Percentiles rank a stretch among this genome's conserved stretches.
Evolutionary conservation across 2,329 filamentous ascomycete species (phyloP).

Genomic region (Trichoderma sp.): DNA sequence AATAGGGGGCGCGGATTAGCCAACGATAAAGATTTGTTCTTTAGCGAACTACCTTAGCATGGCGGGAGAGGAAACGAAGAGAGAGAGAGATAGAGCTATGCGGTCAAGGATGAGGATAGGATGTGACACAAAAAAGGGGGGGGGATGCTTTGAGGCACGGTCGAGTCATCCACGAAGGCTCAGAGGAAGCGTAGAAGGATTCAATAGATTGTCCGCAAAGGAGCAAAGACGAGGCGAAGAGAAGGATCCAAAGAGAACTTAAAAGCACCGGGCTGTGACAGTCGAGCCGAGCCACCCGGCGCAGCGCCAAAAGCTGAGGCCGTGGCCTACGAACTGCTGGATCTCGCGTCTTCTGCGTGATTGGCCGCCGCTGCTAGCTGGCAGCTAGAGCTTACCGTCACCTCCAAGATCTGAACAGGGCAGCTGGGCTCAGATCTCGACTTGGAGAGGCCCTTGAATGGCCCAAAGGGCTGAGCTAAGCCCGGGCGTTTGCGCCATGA

Average conservation of each 20-base stretch:
- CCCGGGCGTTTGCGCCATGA: neutral
- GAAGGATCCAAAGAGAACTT: neutral
- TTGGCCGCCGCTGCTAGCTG: neutral
- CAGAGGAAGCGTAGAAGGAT: neutral
- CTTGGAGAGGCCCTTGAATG: neutral
- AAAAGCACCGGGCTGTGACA: neutral
- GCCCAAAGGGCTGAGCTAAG: neutral
- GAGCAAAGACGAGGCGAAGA: neutral
- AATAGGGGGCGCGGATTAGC: conserved; percentile 9
- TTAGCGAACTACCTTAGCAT: neutral
- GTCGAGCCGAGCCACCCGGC: conserved; percentile 13
- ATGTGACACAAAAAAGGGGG: neutral
- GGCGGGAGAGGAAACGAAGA: neutral
- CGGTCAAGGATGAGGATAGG: neutral
- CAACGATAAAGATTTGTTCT: neutral
- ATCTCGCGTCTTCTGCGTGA: neutral
- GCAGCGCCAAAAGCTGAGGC: neutral
- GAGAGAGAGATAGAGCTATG: neutral
- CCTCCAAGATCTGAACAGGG: neutral
- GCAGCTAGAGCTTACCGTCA: conserved; percentile 7
- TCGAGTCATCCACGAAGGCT: neutral
- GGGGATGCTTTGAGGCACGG: neutral
- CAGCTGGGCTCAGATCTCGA: conserved; percentile 4
- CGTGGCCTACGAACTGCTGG: conserved; percentile 1
- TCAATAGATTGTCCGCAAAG: neutral